Evolutionary conservation across 1,139 yeast genomes (phyloP), one percentile per base, ranked within the genome.

Genomic region (Debaryomyces coudertii): DNA sequence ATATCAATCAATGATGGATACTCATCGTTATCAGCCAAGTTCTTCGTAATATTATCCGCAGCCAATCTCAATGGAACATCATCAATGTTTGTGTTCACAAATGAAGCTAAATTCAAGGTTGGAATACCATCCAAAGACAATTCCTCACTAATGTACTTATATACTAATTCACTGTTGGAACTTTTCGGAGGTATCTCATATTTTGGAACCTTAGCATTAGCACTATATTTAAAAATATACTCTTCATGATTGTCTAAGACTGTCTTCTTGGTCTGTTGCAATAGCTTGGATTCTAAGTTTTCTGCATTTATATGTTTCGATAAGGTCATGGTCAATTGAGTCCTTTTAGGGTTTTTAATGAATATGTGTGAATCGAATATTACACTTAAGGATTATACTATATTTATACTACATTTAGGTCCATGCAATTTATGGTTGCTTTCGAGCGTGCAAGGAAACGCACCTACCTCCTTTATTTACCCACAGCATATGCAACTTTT

Each of bases 11-110:
- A 67, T 38, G 92, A 86, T 7, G 97, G 97, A 65, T 90, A 90
- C 71, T 90, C 97, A 63, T 90, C 97, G 57, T 87, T 86, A 67
- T 90, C 97, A 8, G 97, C 96, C 62, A 90, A 72, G 66, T 90
- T 90, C 76, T 90, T 90, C 55, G 89, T 85, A 50, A 89, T 59
- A 64, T 90, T 90, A 60, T 87, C 92, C 25, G 63, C 47, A 47
- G 85, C 77, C 54, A 90, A 74, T 54, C 73, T 73, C 49, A 55
- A 49, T 22, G 68, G 68, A 30, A 44, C 47, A 3, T 77, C 82
- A 48, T 81, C 80, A 36, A 85, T 63, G 52, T 73, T 77, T 14
- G 96, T 90, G 68, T 88, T 89, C 54, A 90, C 97, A 62, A 90
- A 90, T 23, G 93, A 85, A 7, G 97, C 97, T 64, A 90, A 69